Evolutionary conservation across 192 early-diverging fungal genomes (phyloP), one percentile per base, ranked within the genome.

Genomic region (Diversispora epigaea): DNA sequence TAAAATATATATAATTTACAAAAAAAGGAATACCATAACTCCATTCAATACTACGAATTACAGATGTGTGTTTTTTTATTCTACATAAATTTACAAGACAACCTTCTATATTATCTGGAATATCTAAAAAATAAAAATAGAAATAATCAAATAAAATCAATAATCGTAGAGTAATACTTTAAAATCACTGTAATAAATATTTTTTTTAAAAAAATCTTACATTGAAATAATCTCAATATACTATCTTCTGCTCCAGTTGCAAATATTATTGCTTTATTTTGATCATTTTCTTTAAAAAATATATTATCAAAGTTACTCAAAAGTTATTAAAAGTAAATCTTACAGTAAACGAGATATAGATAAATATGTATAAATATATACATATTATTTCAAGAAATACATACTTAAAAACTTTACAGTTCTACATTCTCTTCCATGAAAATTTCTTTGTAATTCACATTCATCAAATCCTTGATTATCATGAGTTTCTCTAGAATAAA

Each of bases 211-310:
- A 32, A 19, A 60, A 5, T 3, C 76, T 83, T 79, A 85, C 86
- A 86, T 81, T 86, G 87, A 70, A 83, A 84, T 39, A 88, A 70
- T 22, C 85, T 78, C 32, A 88, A 68, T 6, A 85, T 73, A 32
- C 84, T 84, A 52, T 88, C 87, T 76, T 88, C 87, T 21, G 81
- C 85, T 68, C 84, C 87, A 21, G 87, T 86, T n/a, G 85, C 86
- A 76, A 86, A 71, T 40, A 88, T 73, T 21, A 86, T 75, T 8
- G 84, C 83, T 6, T 73, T 62, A 21, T 22, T 76, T 25, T 14
- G 22, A 50, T 41, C 17, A 50, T 63, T 47, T 3, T 43, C 62
- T 61, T 54, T 54, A 17, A 14, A 7, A 54, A 11, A 54, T 54
- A 17, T 0, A 54, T 54, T 54, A 17, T 11, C 14, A 54, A 54